These are phyloP conservation scores for Globisporangium acanthophoron DNA, from an alignment of 352 stramenopile species.

Conservation along the genomic window DNA sequence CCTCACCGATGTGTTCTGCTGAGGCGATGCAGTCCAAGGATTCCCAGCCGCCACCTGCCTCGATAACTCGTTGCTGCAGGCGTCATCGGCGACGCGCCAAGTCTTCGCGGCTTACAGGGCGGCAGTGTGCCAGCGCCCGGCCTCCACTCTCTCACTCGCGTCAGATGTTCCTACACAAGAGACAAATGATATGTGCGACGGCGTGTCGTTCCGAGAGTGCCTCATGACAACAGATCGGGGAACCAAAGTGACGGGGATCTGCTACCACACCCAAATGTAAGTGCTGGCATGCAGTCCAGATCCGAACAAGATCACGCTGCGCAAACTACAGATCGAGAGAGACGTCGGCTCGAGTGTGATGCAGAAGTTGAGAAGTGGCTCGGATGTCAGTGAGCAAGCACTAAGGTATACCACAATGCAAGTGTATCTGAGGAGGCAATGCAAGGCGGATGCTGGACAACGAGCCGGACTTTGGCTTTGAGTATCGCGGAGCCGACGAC, in stretches of 20 bases:
- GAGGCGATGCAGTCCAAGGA: neutral
- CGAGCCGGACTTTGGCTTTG: neutral
- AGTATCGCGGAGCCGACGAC: neutral
- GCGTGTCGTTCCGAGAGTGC: constrained; percentile 22
- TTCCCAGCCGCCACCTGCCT: constrained; percentile 14
- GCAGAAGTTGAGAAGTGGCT: constrained; percentile 7
- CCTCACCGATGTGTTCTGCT: constrained; percentile 21
- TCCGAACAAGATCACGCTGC: constrained; percentile 19
- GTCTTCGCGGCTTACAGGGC: constrained; percentile 9
- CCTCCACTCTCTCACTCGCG: neutral
- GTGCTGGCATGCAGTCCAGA: constrained; percentile 27
- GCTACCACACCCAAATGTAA: constrained; percentile 30
- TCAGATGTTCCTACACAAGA: constrained; percentile 17
- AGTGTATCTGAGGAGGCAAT: neutral
- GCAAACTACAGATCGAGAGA: constrained; percentile 10
- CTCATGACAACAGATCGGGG: neutral
- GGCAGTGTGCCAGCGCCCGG: constrained; percentile 14
- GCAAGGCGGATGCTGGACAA: neutral
- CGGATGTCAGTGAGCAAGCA: neutral
- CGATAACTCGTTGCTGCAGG: neutral
- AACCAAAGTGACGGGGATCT: constrained; percentile 17
- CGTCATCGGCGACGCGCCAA: constrained; percentile 7
- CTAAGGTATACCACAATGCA: no score
- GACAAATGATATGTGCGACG: constrained; percentile 23
- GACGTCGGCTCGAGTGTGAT: constrained; percentile 1